A percentile compares a stretch with the other conserved stretches of the same genome.
Evolutionary conservation across 495 filamentous ascomycete species (phyloP).

Genomic region (Venustampulla echinocandica): DNA sequence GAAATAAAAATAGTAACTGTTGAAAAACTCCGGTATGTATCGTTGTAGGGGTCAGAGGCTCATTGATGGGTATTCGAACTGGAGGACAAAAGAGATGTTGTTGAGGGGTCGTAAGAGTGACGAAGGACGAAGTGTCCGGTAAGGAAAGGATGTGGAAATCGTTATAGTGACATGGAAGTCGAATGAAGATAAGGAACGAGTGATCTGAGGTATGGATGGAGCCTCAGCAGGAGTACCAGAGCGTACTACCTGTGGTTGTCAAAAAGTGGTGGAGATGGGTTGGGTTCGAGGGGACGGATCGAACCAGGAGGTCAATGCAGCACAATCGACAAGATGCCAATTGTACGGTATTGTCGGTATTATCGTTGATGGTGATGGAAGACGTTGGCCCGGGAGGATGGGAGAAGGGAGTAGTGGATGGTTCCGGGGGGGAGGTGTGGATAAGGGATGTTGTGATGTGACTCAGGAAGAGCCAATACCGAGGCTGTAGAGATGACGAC

Average conservation of each 20-base stretch:
- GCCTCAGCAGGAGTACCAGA: constrained; percentile 28
- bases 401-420: no score
- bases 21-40: constrained; percentile 42
- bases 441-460: constrained; percentile 26
- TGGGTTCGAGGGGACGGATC: constrained; percentile 31
- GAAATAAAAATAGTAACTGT: constrained; percentile 15
- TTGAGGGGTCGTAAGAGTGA: constrained; percentile 34
- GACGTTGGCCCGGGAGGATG: no score
- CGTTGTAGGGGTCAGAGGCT: constrained; percentile 53
- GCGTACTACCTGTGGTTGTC: constrained; percentile 32
- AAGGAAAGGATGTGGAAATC: constrained; percentile 22
- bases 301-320: constrained; percentile 16
- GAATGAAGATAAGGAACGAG: constrained; percentile 14
- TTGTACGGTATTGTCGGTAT: constrained; percentile 20
- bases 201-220: constrained; percentile 17
- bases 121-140: constrained; percentile 33
- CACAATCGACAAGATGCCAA: constrained; percentile 15
- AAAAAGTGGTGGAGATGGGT: constrained; percentile 23
- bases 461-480: background rate
- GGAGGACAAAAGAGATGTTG: constrained; percentile 47
- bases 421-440: constrained; percentile 22
- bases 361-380: constrained; percentile 19
- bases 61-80: constrained; percentile 55
- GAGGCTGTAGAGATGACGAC: background rate
- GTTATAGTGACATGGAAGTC: constrained; percentile 32